These are phyloP conservation scores for Digitaria exilis DNA, from an alignment of 202 grass and related monocot genomes.

Conservation along the genomic window DNA sequence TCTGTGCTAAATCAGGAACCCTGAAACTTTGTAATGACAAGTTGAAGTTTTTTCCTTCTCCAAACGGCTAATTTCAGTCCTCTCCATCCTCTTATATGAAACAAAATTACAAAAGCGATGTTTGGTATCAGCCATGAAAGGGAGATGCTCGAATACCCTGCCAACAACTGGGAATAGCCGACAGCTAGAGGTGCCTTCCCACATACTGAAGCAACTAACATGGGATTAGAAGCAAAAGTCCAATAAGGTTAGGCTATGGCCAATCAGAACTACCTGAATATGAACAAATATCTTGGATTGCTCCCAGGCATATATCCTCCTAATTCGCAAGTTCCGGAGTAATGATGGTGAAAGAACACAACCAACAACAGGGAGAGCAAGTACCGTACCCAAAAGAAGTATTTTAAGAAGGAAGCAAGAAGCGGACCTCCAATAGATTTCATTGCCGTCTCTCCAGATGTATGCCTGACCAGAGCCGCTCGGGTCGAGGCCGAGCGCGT, in stretches of 20 bases:
- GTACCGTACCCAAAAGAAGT: background rate
- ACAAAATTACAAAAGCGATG: background rate
- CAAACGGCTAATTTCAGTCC: background rate
- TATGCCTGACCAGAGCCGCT: slow-evolving; percentile 57
- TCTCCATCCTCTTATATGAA: background rate
- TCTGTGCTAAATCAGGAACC: background rate
- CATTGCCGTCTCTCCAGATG: slow-evolving; percentile 68
- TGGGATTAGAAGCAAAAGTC: background rate
- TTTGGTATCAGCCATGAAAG: slow-evolving; percentile 10
- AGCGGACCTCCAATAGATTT: slow-evolving; percentile 60
- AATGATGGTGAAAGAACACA: background rate
- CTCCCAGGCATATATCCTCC: background rate
- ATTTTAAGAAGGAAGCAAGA: background rate
- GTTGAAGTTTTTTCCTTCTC: background rate
- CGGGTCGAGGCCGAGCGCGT: slow-evolving; percentile 80
- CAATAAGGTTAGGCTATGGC: too few species aligned
- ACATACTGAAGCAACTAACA: slow-evolving; percentile 19
- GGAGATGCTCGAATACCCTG: background rate
- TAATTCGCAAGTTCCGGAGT: background rate
- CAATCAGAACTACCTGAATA: background rate
- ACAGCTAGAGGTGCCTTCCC: slow-evolving; percentile 12
- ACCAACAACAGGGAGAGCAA: background rate
- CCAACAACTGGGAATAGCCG: background rate
- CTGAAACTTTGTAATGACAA: background rate
- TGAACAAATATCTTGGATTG: background rate